Conservation (phyloP, 1,139 yeast species). For the Suhomyces bribrorum region DNA sequence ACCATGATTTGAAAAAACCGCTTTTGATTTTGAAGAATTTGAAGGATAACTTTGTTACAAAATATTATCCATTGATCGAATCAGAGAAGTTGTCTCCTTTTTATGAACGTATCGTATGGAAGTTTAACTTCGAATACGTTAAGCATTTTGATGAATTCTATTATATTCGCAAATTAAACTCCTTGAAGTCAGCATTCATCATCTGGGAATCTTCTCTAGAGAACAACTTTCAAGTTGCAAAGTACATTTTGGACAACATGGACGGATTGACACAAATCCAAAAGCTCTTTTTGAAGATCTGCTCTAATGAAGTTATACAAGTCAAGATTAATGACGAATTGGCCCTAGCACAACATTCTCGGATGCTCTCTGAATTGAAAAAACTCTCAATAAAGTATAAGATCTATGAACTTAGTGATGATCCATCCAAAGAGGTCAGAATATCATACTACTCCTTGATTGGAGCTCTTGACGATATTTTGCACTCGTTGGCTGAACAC, state of each 20-base stretch:
- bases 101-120: slow-evolving; percentile 47
- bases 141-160: slow-evolving; percentile 26
- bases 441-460: slow-evolving; percentile 20
- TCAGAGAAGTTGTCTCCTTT: slow-evolving; percentile 31
- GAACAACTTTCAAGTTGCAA: slow-evolving; percentile 18
- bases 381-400: slow-evolving; percentile 34
- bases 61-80: slow-evolving; percentile 32
- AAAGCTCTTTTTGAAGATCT: slow-evolving; percentile 26
- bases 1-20: slow-evolving; percentile 35
- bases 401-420: slow-evolving; percentile 23
- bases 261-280: slow-evolving; percentile 27
- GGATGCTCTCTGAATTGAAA: slow-evolving; percentile 29
- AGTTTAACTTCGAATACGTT: slow-evolving; percentile 40
- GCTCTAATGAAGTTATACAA: slow-evolving; percentile 20
- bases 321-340: slow-evolving; percentile 16
- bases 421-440: slow-evolving; percentile 16
- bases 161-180: slow-evolving; percentile 26
- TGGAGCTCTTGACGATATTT: slow-evolving; percentile 6
- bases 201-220: slow-evolving; percentile 43
- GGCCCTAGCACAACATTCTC: slow-evolving; percentile 13
- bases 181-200: slow-evolving; percentile 32
- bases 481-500: slow-evolving; percentile 1
- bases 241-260: slow-evolving; percentile 18
- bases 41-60: slow-evolving; percentile 26
- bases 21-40: slow-evolving; percentile 33